Evolutionary conservation across 164 flowering plant genomes (phyloP).

Genomic region (Sextonia rubra): DNA sequence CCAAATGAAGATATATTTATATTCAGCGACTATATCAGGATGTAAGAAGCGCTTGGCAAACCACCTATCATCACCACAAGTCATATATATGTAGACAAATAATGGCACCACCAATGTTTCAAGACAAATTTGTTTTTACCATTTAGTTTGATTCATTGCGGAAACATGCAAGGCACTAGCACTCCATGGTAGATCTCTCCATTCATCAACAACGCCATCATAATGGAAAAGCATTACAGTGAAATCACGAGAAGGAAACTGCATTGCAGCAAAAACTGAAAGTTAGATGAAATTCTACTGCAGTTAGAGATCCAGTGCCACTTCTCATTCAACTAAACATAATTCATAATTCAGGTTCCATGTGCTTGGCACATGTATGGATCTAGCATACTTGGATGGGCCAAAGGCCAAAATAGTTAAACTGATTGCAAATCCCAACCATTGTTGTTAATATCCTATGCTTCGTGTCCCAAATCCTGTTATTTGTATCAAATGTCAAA

Average conservation of each 20-base stretch:
- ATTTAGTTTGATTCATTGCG: constrained; percentile 80
- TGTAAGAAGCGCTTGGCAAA: constrained; percentile 90
- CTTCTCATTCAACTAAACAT: no score
- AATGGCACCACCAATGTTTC: not conserved
- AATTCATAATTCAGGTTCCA: not conserved
- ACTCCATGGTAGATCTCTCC: constrained; percentile 69
- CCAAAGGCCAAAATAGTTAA: not conserved
- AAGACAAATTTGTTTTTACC: constrained; percentile 30
- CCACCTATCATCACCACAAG: constrained; percentile 52
- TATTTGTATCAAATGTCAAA: no score
- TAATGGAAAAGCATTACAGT: constrained; percentile 85
- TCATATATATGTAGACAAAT: not conserved
- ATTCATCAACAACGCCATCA: constrained; percentile 71
- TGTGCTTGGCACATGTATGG: not conserved
- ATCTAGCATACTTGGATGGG: not conserved
- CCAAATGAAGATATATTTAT: constrained; percentile 78
- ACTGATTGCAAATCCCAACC: no score
- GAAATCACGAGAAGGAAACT: constrained; percentile 66
- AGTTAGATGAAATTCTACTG: not conserved
- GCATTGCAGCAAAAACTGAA: constrained; percentile 14
- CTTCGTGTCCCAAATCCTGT: no score
- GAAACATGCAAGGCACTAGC: constrained; percentile 63
- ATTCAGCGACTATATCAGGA: constrained; percentile 81
- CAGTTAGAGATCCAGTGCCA: not conserved
- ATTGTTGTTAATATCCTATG: no score